These are phyloP conservation scores for Chiua virens DNA, from an alignment of 768 basidiomycete species.

Conservation along the genomic window DNA sequence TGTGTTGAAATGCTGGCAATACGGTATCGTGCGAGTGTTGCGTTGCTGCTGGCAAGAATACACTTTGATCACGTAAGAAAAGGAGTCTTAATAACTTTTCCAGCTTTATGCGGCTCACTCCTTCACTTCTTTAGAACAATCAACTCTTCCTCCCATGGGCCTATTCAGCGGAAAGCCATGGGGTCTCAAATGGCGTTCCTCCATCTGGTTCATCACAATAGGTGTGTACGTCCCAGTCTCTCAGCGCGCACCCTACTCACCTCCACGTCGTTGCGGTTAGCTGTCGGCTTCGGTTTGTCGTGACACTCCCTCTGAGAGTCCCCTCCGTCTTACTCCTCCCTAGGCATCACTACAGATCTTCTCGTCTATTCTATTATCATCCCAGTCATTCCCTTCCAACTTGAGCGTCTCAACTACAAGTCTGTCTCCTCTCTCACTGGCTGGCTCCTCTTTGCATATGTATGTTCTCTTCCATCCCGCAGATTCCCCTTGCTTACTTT, in stretches of 20 bases:
- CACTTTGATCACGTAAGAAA: constrained; percentile 3
- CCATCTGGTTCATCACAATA: constrained; percentile 53
- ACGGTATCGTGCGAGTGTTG: no score
- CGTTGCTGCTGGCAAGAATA: not conserved
- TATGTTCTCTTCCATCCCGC: constrained; percentile 27
- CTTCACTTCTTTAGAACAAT: no score
- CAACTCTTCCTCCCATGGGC: constrained; percentile 6
- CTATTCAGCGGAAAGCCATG: constrained; percentile 28
- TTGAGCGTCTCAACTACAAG: constrained; percentile 47
- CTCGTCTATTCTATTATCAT: constrained; percentile 63
- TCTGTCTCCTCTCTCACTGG: constrained; percentile 51
- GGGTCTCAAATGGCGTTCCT: constrained; percentile 58
- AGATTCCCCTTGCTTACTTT: constrained; percentile 2
- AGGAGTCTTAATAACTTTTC: constrained; percentile 5
- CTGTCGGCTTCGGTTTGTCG: constrained; percentile 49
- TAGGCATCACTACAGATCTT: constrained; percentile 48
- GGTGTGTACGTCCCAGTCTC: constrained; percentile 25
- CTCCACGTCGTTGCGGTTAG: constrained; percentile 16
- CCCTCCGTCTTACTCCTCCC: not conserved
- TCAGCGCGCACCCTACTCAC: not conserved
- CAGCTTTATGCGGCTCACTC: not conserved
- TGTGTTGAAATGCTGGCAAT: no score
- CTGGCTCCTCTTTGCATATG: constrained; percentile 62
- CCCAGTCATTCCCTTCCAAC: constrained; percentile 64
- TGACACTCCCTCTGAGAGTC: no score